Percentiles rank a stretch among this genome's conserved stretches.
These are phyloP conservation scores for Fusarium sp. DNA, from an alignment of 2,329 filamentous ascomycete species.

Conservation along the genomic window DNA sequence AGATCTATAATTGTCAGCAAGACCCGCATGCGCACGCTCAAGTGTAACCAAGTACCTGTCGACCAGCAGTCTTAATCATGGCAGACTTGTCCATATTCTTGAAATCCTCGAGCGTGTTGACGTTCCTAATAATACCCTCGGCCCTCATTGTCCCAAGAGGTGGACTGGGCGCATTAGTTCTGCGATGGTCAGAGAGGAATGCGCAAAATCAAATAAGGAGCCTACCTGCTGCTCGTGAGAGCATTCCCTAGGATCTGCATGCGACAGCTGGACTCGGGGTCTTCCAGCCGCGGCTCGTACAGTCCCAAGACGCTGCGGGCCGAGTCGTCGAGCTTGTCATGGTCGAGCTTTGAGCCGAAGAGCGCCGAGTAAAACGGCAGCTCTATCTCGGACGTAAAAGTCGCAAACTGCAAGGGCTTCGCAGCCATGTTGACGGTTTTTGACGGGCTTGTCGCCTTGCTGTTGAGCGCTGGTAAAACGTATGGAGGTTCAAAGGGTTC, in stretches of 20 bases:
- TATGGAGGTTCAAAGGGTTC: conserved; percentile 23
- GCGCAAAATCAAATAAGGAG: conserved; percentile 42
- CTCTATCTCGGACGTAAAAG: conserved; percentile 94
- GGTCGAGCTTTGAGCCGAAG: conserved; percentile 93
- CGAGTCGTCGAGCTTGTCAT: conserved; percentile 96
- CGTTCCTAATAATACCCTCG: conserved; percentile 94
- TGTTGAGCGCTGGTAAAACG: background rate
- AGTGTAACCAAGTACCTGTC: conserved; percentile 67
- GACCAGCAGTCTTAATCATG: conserved; percentile 82
- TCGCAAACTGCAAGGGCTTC: conserved; percentile 75
- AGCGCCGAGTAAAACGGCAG: conserved; percentile 94
- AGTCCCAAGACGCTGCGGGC: conserved; percentile 87
- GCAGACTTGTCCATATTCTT: conserved; percentile 83
- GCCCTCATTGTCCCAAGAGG: conserved; percentile 81
- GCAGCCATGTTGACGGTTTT: conserved; percentile 60
- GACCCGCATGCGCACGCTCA: background rate
- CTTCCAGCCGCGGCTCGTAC: conserved; percentile 85
- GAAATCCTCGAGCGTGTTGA: conserved; percentile 96
- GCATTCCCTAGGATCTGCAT: conserved; percentile 93
- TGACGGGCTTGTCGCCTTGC: conserved; percentile 3
- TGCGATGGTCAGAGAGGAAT: conserved; percentile 36
- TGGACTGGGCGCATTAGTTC: conserved; percentile 62
- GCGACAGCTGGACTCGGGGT: conserved; percentile 81
- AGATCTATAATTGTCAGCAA: conserved; percentile 72
- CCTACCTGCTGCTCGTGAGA: conserved; percentile 84